Base-by-base conservation (phyloP, 371 early-diverging fungal genomes). In the Mucor ambiguus region DNA sequence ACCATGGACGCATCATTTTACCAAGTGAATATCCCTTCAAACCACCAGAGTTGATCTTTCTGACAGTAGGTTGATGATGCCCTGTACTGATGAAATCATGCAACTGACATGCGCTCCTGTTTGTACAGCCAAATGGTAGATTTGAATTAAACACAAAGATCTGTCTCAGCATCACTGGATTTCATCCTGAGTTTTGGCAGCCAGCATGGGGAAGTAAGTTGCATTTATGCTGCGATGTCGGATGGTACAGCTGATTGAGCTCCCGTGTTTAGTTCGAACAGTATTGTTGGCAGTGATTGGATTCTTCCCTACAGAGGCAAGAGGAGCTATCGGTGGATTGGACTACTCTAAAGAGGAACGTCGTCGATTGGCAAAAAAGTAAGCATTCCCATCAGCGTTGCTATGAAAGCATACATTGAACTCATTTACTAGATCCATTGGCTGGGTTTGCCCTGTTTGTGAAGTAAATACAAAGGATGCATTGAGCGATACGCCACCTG, bases 21-120 rank as follows among this genome's bases (percentile, higher is more conserved):
- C 95, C 97, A 12, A 78, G 85, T 22, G 96, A 98, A 66, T 98
- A 97, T 67, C 98, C 98, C 16, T 95, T 96, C 73, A 93, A 93
- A 69, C 98, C 98, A 12, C 97, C 98, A 18, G 89, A 91, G 60
- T 85, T 97, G 43, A 88, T 93, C 69, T 92, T 97, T 73, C 74
- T 95, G 59, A 96, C 96, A 6, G 93, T 87, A 85, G 3, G 46
- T 46, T 8, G 41, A 5, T 41, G 41, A 4, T 6, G 24, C 12
- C n/a, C 4, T 49, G 9, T 44, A 9, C 10, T 12, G 4, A 49
- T 49, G 14, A 12, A 3, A 1, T 4, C 8, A 49, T 49, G 11
- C 1, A 2, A 12, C 12, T 49, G 49, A 26, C 10, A 48, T 24
- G 30, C 30, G 9, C 22, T 24, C 16, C 28, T 48, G 8, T 46